Conservation (phyloP, 2,329 filamentous ascomycete genomes). For the Paracorniculantispora psalliotae region DNA sequence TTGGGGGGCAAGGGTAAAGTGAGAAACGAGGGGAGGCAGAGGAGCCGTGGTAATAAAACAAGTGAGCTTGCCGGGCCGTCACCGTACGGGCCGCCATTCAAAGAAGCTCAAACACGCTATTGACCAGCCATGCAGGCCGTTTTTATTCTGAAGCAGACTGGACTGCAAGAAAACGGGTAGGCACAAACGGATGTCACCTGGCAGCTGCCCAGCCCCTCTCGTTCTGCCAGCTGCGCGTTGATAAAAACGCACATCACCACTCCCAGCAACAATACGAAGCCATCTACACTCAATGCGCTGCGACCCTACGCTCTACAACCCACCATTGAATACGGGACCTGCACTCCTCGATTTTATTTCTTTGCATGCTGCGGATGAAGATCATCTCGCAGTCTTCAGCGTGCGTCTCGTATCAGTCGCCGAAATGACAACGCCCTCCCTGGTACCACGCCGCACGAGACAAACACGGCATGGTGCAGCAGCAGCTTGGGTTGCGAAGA, state of each 20-base stretch:
- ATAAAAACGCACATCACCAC: not conserved
- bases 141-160: not conserved
- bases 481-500: not conserved
- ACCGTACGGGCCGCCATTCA: not conserved
- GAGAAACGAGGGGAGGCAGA: not conserved
- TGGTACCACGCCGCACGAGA: slow-evolving; percentile 1
- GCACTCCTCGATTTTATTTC: too few relatives aligned
- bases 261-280: not conserved
- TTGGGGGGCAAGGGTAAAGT: not conserved
- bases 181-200: slow-evolving; percentile 11
- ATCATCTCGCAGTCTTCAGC: not conserved
- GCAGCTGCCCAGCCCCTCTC: not conserved
- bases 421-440: not conserved
- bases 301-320: too few relatives aligned
- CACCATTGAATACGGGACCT: too few relatives aligned
- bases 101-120: not conserved
- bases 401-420: slow-evolving; percentile 4
- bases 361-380: too few relatives aligned
- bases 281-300: not conserved
- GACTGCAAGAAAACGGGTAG: slow-evolving; percentile 2
- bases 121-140: not conserved
- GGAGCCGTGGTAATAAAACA: not conserved
- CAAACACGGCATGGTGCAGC: slow-evolving; percentile 2
- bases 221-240: slow-evolving; percentile 1
- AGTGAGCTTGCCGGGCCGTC: not conserved